Evolutionary conservation across 768 basidiomycete species (phyloP).

Genomic region (Exsudoporus frostii): DNA sequence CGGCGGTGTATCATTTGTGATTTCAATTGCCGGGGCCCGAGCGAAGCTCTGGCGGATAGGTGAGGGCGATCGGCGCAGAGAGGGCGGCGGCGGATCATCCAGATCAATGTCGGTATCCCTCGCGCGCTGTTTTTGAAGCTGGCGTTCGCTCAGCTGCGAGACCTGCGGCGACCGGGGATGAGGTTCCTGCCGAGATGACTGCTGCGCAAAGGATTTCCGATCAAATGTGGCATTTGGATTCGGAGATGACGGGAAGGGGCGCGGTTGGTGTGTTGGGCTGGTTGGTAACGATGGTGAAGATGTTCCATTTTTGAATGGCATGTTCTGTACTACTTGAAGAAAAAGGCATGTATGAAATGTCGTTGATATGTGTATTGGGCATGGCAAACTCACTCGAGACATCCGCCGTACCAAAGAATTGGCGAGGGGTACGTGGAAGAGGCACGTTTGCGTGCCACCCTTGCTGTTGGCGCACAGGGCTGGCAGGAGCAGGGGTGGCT

Average conservation of each 20-base stretch:
- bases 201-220: conserved; percentile 20
- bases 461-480: conserved; percentile 18
- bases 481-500: conserved; percentile 4
- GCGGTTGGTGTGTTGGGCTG: conserved; percentile 17
- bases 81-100: conserved; percentile 44
- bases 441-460: conserved; percentile 24
- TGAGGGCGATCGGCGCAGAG: conserved; percentile 37
- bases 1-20: conserved; percentile 24
- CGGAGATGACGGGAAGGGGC: conserved; percentile 19
- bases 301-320: conserved; percentile 10
- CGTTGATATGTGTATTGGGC: not conserved
- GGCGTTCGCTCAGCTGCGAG: conserved; percentile 23
- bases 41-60: conserved; percentile 17
- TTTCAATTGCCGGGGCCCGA: conserved; percentile 30
- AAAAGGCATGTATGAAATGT: conserved; percentile 5
- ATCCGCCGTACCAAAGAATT: conserved; percentile 13
- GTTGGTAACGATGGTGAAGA: conserved; percentile 21
- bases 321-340: not conserved
- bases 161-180: conserved; percentile 10
- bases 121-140: conserved; percentile 24
- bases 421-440: conserved; percentile 23
- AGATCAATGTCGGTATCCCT: conserved; percentile 30
- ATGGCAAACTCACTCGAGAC: conserved; percentile 11
- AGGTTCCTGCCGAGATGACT: conserved; percentile 11
- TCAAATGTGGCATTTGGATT: conserved; percentile 18